These are phyloP conservation scores for Westerdykella ornata DNA, from an alignment of 2,329 filamentous ascomycete genomes.

Conservation along the genomic window DNA sequence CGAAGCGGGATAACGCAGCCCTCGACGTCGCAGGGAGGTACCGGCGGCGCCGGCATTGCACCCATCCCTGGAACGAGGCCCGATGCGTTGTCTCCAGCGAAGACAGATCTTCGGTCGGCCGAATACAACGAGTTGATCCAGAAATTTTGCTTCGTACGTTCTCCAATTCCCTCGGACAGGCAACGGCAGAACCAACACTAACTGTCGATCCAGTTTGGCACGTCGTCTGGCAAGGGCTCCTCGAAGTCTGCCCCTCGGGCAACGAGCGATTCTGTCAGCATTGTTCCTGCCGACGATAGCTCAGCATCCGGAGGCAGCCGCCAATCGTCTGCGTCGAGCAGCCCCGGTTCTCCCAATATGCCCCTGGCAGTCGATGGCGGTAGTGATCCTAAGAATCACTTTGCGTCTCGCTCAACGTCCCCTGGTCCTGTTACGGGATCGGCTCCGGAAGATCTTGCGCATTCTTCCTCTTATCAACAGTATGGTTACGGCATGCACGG, in stretches of 20 bases:
- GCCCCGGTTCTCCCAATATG: conserved; percentile 32
- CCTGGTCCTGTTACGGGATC: conserved; percentile 38
- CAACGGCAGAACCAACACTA: conserved; percentile 36
- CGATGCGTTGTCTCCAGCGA: conserved; percentile 53
- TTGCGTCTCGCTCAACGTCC: conserved; percentile 38
- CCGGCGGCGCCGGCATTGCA: conserved; percentile 30
- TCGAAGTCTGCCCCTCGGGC: conserved; percentile 13
- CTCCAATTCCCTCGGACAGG: conserved; percentile 33
- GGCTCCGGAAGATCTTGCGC: conserved; percentile 35
- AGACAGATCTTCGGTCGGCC: conserved; percentile 70
- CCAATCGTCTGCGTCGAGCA: conserved; percentile 33
- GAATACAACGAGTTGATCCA: conserved; percentile 96
- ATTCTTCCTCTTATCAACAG: conserved; percentile 36
- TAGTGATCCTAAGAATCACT: conserved; percentile 28
- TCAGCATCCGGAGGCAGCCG: conserved; percentile 23
- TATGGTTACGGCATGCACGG: conserved; percentile 39
- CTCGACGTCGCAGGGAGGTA: conserved; percentile 12
- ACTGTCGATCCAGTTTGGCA: conserved; percentile 46
- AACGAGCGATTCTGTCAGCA: conserved; percentile 4
- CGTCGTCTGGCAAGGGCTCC: conserved; percentile 39
- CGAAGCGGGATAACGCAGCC: conserved; percentile 44
- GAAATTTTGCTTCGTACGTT: conserved; percentile 99
- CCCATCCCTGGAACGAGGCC: conserved; percentile 41
- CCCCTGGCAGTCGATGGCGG: conserved; percentile 24
- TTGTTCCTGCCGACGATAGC: conserved; percentile 25